Evolutionary conservation across 139 green algal genomes (phyloP), one percentile per base, ranked within the genome.

Genomic region (Auxenochlorella protothecoides): DNA sequence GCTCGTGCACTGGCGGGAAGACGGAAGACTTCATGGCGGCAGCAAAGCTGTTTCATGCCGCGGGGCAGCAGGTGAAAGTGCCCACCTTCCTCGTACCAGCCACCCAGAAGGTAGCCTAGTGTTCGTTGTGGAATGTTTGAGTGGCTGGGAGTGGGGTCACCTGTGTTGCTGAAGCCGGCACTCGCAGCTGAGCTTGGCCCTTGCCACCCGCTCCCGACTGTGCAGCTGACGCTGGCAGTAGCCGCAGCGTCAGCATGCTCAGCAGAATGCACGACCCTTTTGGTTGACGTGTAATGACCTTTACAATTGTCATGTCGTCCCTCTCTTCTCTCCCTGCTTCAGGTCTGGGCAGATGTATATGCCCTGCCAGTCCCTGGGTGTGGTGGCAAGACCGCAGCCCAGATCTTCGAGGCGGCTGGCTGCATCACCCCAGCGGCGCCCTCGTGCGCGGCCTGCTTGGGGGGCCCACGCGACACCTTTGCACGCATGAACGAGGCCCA

Each of bases 321-420:
- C 27, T 44, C 27, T 44, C 27, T 44, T 44, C 27, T 44, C 27
- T 44, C 27, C 27, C 27, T 44, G 27, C 27, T 44, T 44, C 27
- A 92, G 86, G 91, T 97, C 67, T 97, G 92, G 92, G 90, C 84
- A 6, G 92, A 97, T 76, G 86, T 97, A 63, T 97, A 97, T 84
- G 89, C 83, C 0, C 54, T 92, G 74, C 89, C 87, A 6, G 92
- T 97, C 68, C 89, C 92, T 4, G 92, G 92, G 67, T 96, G 92
- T 71, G 92, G 88, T 66, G 92, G 91, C 79, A 96, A 95, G 86
- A 97, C 93, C 3, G 89, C 88, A 4, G 90, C 92, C 4, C 84
- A 97, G 84, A 95, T 97, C 75, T 97, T 97, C 74, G 84, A 93
- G 76, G 92, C 79, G 54, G 92, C 92, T 2, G 92, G 92, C 62